phyloP scores from a whole-genome alignment of 257 asterid species.

The Gentiana straminea region DNA sequence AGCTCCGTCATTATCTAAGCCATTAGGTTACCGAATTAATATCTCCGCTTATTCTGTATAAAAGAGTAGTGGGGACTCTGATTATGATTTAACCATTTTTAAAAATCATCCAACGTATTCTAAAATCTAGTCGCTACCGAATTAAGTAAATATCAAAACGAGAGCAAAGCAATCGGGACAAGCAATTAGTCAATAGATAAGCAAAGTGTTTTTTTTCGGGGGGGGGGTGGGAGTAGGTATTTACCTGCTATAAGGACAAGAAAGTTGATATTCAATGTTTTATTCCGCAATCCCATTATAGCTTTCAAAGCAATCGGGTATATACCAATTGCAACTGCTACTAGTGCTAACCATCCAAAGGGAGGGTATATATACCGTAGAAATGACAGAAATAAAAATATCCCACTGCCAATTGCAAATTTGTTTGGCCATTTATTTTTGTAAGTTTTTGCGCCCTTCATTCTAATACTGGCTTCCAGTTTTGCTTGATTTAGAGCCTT shows the following conservation, averaged over 20 bases:
- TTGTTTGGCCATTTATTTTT: constrained; percentile 73
- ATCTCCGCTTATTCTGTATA: too few relatives aligned
- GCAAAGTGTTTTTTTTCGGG: too few relatives aligned
- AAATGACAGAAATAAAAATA: constrained; percentile 41
- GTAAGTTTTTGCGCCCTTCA: constrained; percentile 25
- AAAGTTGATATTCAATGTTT: constrained; percentile 46
- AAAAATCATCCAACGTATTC: too few relatives aligned
- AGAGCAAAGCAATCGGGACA: too few relatives aligned
- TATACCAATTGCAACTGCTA: constrained; percentile 48
- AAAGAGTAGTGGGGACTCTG: too few relatives aligned
- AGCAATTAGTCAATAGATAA: too few relatives aligned
- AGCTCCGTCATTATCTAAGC: too few relatives aligned
- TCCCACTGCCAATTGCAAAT: constrained; percentile 47
- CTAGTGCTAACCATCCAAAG: constrained; percentile 62
- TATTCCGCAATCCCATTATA: constrained; percentile 33
- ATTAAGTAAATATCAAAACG: too few relatives aligned
- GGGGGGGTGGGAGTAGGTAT: background rate
- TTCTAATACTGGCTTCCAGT: constrained; percentile 56
- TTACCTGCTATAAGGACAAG: constrained; percentile 70
- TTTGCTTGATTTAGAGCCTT: constrained; percentile 68
- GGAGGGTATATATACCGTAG: constrained; percentile 40
- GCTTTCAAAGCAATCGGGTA: constrained; percentile 46
- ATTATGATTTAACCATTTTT: too few relatives aligned
- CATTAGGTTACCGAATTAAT: too few relatives aligned
- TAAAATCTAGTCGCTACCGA: too few relatives aligned